phyloP scores from a whole-genome alignment of 1,139 yeast species.

The Candida albicans region DNA sequence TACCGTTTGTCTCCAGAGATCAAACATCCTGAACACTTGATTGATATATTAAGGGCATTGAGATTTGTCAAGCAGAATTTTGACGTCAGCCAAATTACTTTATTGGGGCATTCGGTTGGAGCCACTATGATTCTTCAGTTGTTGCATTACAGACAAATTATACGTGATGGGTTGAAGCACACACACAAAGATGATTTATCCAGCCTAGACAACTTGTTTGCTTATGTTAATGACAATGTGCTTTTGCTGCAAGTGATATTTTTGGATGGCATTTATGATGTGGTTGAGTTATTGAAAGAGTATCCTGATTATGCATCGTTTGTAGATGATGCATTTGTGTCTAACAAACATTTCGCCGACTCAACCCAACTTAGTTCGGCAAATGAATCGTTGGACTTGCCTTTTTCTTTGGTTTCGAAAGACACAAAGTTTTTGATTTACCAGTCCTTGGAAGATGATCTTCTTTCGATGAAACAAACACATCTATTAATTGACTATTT shows the following conservation, averaged over 20 bases:
- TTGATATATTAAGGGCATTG: slow-evolving; percentile 55
- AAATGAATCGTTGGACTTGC: not conserved
- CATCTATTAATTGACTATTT: slow-evolving; percentile 20
- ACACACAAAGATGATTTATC: not conserved
- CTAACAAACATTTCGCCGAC: slow-evolving; percentile 18
- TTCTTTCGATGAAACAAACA: slow-evolving; percentile 30
- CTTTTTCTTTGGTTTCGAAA: slow-evolving; percentile 6
- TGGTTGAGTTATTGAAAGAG: slow-evolving; percentile 30
- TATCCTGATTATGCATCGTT: slow-evolving; percentile 36
- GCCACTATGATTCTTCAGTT: slow-evolving; percentile 68
- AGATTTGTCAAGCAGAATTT: slow-evolving; percentile 22
- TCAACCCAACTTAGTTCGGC: slow-evolving; percentile 27
- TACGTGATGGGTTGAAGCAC: slow-evolving; percentile 16
- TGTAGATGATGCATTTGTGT: slow-evolving; percentile 34
- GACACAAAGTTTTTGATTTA: slow-evolving; percentile 17
- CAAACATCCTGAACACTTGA: slow-evolving; percentile 62
- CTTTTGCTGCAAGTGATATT: slow-evolving; percentile 19
- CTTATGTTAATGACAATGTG: slow-evolving; percentile 5
- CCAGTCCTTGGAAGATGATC: slow-evolving; percentile 37
- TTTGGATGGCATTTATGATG: slow-evolving; percentile 44
- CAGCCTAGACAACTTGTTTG: slow-evolving; percentile 3
- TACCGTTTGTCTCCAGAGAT: slow-evolving; percentile 68
- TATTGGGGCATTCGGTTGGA: slow-evolving; percentile 84
- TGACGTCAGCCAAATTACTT: slow-evolving; percentile 18
- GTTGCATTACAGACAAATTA: slow-evolving; percentile 27